phyloP scores from a whole-genome alignment of 2,329 filamentous ascomycete species.

The Phyllosticta citribraziliensis region DNA sequence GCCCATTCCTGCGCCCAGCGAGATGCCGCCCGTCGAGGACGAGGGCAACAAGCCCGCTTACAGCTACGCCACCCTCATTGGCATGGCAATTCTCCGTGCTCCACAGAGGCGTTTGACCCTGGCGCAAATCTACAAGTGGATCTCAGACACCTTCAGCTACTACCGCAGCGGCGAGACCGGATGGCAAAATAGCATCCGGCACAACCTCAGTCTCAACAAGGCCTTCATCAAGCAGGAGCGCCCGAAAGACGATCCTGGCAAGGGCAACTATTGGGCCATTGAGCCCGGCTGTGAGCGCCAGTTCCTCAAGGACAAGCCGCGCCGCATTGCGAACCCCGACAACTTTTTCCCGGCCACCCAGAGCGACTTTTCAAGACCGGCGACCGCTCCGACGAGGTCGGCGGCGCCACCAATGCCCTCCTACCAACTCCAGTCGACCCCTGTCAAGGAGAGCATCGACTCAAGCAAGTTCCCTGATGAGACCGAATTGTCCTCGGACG shows the following conservation, averaged over 20 bases:
- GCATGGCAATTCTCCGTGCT: slow-evolving; percentile 89
- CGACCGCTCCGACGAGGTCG: slow-evolving; percentile 26
- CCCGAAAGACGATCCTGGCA: slow-evolving; percentile 93
- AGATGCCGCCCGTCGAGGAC: slow-evolving; percentile 74
- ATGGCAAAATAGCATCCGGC: slow-evolving; percentile 98
- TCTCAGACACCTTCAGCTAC: slow-evolving; percentile 86
- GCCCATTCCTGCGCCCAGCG: slow-evolving; percentile 58
- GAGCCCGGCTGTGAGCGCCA: slow-evolving; percentile 79
- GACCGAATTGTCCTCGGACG: slow-evolving; percentile 41
- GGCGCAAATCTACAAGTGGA: slow-evolving; percentile 98
- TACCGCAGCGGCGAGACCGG: slow-evolving; percentile 73
- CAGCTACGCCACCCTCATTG: slow-evolving; percentile 91
- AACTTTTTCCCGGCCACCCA: slow-evolving; percentile 23
- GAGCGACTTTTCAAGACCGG: slow-evolving; percentile 24
- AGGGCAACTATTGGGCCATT: slow-evolving; percentile 96
- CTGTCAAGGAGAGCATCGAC: slow-evolving; percentile 35
- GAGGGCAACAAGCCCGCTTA: slow-evolving; percentile 82
- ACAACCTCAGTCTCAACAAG: slow-evolving; percentile 95
- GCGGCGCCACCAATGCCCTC: slow-evolving; percentile 1
- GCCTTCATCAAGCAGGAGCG: slow-evolving; percentile 92
- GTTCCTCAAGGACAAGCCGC: slow-evolving; percentile 80
- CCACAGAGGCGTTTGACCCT: slow-evolving; percentile 76
- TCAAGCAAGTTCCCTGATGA: slow-evolving; percentile 43
- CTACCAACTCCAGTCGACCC: slow-evolving; percentile 7
- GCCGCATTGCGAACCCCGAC: slow-evolving; percentile 41